Evolutionary conservation across 345 rosid genomes (phyloP).

Genomic region (Eucalyptus pauciflora): DNA sequence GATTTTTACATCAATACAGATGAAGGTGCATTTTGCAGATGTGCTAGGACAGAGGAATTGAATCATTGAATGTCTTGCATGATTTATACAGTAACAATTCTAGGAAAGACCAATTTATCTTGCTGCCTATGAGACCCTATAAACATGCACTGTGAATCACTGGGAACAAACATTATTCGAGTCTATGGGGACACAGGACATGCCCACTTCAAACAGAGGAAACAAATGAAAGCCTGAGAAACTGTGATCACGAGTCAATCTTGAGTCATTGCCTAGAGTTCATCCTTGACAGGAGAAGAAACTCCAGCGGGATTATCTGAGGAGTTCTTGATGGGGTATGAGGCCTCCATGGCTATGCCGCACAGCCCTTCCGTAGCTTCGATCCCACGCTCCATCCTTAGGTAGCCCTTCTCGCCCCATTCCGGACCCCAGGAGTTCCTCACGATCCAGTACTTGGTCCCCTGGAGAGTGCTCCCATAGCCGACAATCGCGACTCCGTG

Average conservation of each 20-base stretch:
- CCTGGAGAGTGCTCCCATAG: slow-evolving; percentile 41
- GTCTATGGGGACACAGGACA: not conserved
- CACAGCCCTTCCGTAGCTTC: slow-evolving; percentile 37
- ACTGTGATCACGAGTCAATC: not conserved
- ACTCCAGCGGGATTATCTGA: slow-evolving; percentile 6
- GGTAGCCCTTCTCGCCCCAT: slow-evolving; percentile 75
- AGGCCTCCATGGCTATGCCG: slow-evolving; percentile 67
- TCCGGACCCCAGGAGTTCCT: slow-evolving; percentile 61
- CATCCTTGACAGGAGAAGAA: slow-evolving; percentile 13
- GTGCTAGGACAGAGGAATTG: not conserved
- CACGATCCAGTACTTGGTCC: slow-evolving; percentile 64
- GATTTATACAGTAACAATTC: not conserved
- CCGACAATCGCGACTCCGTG: slow-evolving; percentile 60
- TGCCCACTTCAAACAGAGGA: not conserved
- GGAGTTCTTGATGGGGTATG: slow-evolving; percentile 50
- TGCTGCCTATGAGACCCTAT: not conserved
- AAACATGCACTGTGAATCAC: not conserved
- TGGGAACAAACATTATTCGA: not conserved
- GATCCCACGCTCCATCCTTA: slow-evolving; percentile 46
- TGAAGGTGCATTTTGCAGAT: not conserved
- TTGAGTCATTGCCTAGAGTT: slow-evolving; percentile 9
- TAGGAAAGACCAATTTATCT: not conserved
- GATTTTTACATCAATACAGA: not conserved
- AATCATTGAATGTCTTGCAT: not conserved
- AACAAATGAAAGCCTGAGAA: not conserved